Evolutionary conservation across 2,329 filamentous ascomycete genomes (phyloP), one percentile per base, ranked within the genome.

Genomic region (Paecilomyces fulvus): DNA sequence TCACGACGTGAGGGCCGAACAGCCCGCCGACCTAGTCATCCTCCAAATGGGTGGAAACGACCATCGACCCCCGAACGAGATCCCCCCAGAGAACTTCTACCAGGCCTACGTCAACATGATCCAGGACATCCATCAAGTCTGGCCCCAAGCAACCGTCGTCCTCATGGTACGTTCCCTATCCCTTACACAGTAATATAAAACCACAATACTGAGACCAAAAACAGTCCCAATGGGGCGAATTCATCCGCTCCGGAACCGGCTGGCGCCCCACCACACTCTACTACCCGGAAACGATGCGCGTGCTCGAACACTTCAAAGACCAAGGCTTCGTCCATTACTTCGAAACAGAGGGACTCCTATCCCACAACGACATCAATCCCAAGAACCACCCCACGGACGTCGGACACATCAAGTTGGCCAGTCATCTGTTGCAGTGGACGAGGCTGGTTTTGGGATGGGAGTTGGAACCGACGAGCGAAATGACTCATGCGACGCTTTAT

Each of bases 341-440:
- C 70, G 81, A 84, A 62, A 84, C 80, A 0, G 81, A 77, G 9
- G 82, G 82, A 0, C 81, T 85, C 49, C 64, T 86, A 61, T 80
- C 84, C 61, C 81, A 85, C 63, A 84, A 85, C 60, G 82, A 85
- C 63, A 82, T 84, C 58, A 78, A 75, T 1, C 82, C 82, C 6
- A 74, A 77, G 60, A 83, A 75, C 61, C 83, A 86, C 63, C 82
- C 81, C 0, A 85, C 82, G 0, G 83, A 86, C 63, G 77, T 84
- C 7, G 82, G 83, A 0, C 79, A 83, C 55, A 74, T 85, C 63
- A 85, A 86, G 67, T 67, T 85, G 7, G 82, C 82, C 2, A 83
- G 79, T 62, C 81, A 85, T 61, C 62, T 85, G 52, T 77, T 80
- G 60, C 79, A 83, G 67, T 86, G 78, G 66, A 79, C 83, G 49